Evolutionary conservation across 2,329 filamentous ascomycete genomes (phyloP).

Genomic region (Fusarium ramigenum): DNA sequence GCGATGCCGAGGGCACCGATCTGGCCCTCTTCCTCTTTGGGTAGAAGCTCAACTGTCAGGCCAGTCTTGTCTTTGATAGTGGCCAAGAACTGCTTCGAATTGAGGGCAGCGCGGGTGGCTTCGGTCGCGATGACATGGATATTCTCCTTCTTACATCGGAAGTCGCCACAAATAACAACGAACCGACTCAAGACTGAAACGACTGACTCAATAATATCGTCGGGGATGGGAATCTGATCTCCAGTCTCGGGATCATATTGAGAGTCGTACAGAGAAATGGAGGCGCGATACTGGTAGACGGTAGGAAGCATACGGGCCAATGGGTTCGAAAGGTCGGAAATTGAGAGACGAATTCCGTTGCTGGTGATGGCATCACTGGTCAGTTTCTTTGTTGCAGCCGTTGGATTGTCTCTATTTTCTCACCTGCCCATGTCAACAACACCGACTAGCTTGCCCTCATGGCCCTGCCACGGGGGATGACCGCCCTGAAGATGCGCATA

Average conservation of each 20-base stretch:
- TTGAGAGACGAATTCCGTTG: constrained; percentile 79
- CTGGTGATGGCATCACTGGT: constrained; percentile 46
- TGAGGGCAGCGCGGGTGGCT: constrained; percentile 45
- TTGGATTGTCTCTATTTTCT: not conserved
- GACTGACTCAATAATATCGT: constrained; percentile 41
- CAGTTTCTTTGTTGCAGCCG: not conserved
- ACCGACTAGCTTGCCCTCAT: constrained; percentile 44
- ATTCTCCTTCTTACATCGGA: constrained; percentile 37
- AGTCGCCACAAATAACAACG: constrained; percentile 43
- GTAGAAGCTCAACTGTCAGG: constrained; percentile 68
- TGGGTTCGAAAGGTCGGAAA: constrained; percentile 55
- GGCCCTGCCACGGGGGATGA: constrained; percentile 45
- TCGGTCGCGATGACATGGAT: constrained; percentile 48
- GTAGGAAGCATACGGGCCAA: constrained; percentile 69
- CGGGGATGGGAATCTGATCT: constrained; percentile 45
- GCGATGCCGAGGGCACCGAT: constrained; percentile 74
- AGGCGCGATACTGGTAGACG: constrained; percentile 45
- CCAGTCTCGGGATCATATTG: constrained; percentile 46
- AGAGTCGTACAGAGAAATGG: constrained; percentile 47
- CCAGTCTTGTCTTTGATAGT: constrained; percentile 64
- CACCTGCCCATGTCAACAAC: constrained; percentile 53
- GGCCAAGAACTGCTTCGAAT: constrained; percentile 42
- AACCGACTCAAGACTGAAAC: constrained; percentile 43
- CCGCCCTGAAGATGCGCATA: constrained; percentile 15
- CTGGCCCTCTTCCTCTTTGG: constrained; percentile 72